Conservation (phyloP, 306 rosid genomes). For the Gastrolobium villosum region DNA sequence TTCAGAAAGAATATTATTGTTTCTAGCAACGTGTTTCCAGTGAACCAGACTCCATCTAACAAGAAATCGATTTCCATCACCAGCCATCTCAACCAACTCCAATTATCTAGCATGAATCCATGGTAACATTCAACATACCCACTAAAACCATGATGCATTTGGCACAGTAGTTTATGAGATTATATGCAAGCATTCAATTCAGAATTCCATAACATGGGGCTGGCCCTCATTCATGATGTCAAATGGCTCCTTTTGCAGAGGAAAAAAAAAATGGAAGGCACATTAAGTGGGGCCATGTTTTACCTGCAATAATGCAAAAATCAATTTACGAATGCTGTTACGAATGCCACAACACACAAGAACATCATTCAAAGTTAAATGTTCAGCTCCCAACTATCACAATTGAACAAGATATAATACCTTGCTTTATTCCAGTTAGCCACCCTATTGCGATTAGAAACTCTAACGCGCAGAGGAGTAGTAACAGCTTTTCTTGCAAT, state of each 20-base stretch:
- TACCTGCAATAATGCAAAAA: conserved; percentile 69
- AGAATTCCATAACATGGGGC: conserved; percentile 59
- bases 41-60: conserved; percentile 40
- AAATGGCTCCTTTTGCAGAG: conserved; percentile 62
- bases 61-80: conserved; percentile 40
- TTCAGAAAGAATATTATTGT: conserved; percentile 17
- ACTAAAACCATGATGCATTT: conserved; percentile 50
- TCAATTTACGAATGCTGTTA: conserved; percentile 12
- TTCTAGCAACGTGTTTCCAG: conserved; percentile 40
- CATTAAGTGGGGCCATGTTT: conserved; percentile 64
- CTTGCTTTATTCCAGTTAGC: conserved; percentile 87
- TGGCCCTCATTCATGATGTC: conserved; percentile 62
- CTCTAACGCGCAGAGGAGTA: conserved; percentile 69
- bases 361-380: conserved; percentile 13
- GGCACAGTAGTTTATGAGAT: conserved; percentile 48
- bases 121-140: conserved; percentile 47
- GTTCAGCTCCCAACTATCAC: background rate
- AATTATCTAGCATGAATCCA: conserved; percentile 48
- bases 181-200: conserved; percentile 64
- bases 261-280: conserved; percentile 61
- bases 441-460: conserved; percentile 57
- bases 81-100: conserved; percentile 50
- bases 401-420: conserved; percentile 52
- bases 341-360: background rate
- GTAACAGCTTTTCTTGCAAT: conserved; percentile 76